A percentile compares a stretch with the other conserved stretches of the same genome.
Conservation (phyloP, 2,329 filamentous ascomycete genomes). For the Calycina marina region DNA sequence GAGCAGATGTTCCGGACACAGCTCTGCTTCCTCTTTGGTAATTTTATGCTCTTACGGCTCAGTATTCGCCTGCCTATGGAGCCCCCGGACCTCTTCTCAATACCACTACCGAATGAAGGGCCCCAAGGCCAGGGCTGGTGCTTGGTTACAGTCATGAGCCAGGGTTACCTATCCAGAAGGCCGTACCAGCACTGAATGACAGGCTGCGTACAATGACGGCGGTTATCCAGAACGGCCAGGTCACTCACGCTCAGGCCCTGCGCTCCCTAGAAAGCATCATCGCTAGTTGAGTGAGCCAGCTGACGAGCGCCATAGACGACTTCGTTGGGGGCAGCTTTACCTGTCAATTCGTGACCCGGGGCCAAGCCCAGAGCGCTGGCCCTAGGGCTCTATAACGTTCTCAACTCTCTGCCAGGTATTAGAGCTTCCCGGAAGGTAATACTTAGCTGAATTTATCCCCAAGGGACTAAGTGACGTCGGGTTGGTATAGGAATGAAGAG, state of each 20-base stretch:
- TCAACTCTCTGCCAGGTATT: too few species aligned
- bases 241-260: conserved; percentile 1
- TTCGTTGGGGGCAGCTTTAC: conserved; percentile 3
- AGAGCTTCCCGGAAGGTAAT: too few species aligned
- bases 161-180: background rate
- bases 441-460: too few species aligned
- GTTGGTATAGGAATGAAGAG: too few species aligned
- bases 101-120: too few species aligned
- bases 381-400: too few species aligned
- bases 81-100: too few species aligned
- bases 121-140: too few species aligned
- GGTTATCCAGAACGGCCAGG: conserved; percentile 4
- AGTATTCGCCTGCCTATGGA: too few species aligned
- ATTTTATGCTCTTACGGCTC: too few species aligned
- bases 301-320: conserved; percentile 1
- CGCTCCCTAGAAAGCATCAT: conserved; percentile 1
- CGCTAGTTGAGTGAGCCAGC: background rate
- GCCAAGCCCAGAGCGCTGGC: background rate
- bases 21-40: too few species aligned
- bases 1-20: background rate
- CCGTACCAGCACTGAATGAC: conserved; percentile 1
- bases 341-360: conserved; percentile 1
- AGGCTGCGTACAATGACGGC: conserved; percentile 1
- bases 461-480: too few species aligned
- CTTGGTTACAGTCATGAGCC: background rate